These are phyloP conservation scores for Chlorella sp. DNA, from an alignment of 139 green algal species.

Conservation along the genomic window DNA sequence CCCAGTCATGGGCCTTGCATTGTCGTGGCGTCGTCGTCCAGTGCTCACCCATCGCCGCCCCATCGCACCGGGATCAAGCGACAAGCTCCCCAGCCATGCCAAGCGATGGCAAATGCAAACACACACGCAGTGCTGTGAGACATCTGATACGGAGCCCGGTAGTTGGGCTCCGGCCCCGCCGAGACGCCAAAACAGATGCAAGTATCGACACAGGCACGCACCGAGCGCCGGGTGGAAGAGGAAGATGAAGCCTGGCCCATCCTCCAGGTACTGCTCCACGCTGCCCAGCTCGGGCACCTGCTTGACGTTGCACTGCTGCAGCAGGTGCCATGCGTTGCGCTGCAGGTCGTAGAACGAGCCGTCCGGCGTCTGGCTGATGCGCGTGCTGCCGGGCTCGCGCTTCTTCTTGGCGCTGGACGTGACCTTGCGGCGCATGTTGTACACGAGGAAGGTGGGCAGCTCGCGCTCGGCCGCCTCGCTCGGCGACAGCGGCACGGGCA, in stretches of 20 bases:
- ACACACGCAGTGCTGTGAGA: too few species aligned
- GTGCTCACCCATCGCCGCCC: too few species aligned
- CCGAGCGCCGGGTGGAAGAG: conserved; percentile 84
- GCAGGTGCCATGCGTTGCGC: conserved; percentile 78
- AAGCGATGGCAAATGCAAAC: too few species aligned
- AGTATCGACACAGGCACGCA: too few species aligned
- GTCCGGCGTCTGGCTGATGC: conserved; percentile 90
- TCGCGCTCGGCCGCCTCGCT: background rate
- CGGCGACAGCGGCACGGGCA: background rate
- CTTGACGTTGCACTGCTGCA: conserved; percentile 26
- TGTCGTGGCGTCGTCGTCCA: too few species aligned
- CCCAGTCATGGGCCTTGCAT: too few species aligned
- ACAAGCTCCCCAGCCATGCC: too few species aligned
- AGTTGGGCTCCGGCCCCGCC: too few species aligned
- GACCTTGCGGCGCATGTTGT: conserved; percentile 61
- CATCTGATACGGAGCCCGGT: too few species aligned
- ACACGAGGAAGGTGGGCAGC: conserved; percentile 92
- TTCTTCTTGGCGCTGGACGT: conserved; percentile 54
- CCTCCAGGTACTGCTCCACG: conserved; percentile 64
- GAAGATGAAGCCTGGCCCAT: conserved; percentile 84
- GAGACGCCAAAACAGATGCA: too few species aligned
- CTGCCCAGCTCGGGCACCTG: conserved; percentile 41
- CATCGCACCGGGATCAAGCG: too few species aligned
- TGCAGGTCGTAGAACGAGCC: conserved; percentile 94
- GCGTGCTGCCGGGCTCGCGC: conserved; percentile 51